Evolutionary conservation across 1,284 basidiomycete species (phyloP), one percentile per base, ranked within the genome.

Genomic region (Ceratobasidium sp.): DNA sequence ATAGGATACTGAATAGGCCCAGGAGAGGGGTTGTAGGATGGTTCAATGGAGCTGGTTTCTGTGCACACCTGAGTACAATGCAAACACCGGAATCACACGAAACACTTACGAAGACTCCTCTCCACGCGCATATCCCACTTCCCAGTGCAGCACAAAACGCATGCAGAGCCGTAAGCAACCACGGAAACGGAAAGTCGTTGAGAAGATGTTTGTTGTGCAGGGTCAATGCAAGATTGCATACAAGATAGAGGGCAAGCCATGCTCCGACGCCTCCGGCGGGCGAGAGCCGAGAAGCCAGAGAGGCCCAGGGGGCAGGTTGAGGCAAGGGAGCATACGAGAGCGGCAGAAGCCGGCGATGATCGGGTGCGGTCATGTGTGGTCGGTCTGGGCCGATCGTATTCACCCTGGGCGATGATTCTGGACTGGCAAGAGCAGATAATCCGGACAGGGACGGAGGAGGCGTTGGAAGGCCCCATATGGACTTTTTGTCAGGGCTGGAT

Each of bases 131-230:
- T 32, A 89, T 71, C 72, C 84, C 84, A n/a, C 89, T 89, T n/a
- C 95, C 95, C 15, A 92, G 78, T 35, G 87, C 85, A 0, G 92
- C 92, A 62, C 87, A 93, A n/a, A 95, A 79, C 0, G 93, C 88
- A 76, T 95, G 94, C 1, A 95, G 74, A 3, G 93, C 92, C 1
- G 93, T 95, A 34, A 96, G 83, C 1, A 91, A 91, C 80, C 96
- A 97, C 3, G 95, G 94, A 76, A 93, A 97, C 0, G 95, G 95
- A 77, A 97, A 97, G 68, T 85, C 86, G 64, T 92, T 88, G 69
- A 97, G 86, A 10, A 97, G 89, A 47, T 87, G 82, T 80, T 98
- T 97, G 85, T 97, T 97, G 80, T 93, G 96, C 47, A 98, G 81
- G 0, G 95, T 97, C 72, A 97, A 85, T 6, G 85, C 85, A 35